phyloP scores from a whole-genome alignment of 78 protist species.

The Speleostelium caveatum region DNA sequence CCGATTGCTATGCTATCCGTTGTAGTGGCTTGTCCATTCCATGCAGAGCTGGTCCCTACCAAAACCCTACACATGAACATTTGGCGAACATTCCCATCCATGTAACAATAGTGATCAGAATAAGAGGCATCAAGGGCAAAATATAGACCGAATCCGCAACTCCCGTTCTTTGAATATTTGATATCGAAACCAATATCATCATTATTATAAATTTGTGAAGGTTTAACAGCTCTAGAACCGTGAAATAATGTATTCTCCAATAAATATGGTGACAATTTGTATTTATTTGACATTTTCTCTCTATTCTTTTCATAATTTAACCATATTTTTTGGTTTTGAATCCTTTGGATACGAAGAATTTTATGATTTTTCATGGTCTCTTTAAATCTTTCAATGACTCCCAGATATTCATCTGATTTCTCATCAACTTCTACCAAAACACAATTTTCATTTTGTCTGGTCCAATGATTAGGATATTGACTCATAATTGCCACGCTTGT shows the following conservation, averaged over 20 bases:
- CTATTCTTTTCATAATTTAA: not conserved
- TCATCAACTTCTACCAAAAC: not conserved
- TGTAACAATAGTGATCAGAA: not conserved
- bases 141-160: constrained; percentile 8
- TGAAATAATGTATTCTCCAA: not conserved
- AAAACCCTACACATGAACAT: constrained; percentile 22
- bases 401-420: not conserved
- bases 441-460: no score
- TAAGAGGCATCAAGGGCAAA: constrained; percentile 9
- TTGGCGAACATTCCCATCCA: not conserved
- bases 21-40: not conserved
- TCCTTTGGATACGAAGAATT: not conserved
- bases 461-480: no score
- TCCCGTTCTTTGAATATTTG: not conserved
- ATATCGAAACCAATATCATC: constrained; percentile 25
- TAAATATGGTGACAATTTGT: not conserved
- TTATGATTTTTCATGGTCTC: not conserved
- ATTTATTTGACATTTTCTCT: not conserved
- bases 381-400: not conserved
- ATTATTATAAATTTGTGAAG: not conserved
- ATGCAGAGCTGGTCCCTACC: not conserved
- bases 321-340: constrained; percentile 15
- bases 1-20: not conserved
- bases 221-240: not conserved
- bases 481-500: no score